Evolutionary conservation across 306 rosid genomes (phyloP), one percentile per base, ranked within the genome.

Genomic region (Boehmeria nivea): DNA sequence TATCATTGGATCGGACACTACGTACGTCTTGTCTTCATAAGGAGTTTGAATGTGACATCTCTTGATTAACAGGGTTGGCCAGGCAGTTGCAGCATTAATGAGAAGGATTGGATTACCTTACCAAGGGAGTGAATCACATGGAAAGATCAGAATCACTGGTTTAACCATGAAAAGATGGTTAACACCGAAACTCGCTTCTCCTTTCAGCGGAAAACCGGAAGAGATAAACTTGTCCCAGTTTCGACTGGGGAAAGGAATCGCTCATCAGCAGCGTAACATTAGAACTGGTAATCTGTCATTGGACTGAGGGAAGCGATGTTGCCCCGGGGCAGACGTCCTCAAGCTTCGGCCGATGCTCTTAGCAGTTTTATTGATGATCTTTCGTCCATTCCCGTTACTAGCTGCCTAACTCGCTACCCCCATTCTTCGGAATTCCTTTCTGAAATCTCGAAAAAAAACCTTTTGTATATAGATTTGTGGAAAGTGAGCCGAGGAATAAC

Each of bases 101-200:
- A 82, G 96, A 73, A 80, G 99, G 79, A 88, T 91, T 52, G 78
- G 79, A 42, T 59, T 87, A 57, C 82, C 78, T 27, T 85, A 72
- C 84, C 83, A 64, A 52, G 99, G 95, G 44, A 73, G 47, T 59
- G 99, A 73, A 71, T 91, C 99, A 0, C 37, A 51, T 43, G 99
- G 99, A 45, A 91, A 84, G 67, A 75, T 91, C 51, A 72, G 88
- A 80, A 76, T 91, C 63, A 71, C 61, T 69, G 88, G 95, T 51
- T 38, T 69, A 57, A 31, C 68, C 64, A 27, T 87, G 74, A 81
- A 72, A 72, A 78, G 73, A 73, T 87, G 99, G 99, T 70, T 84
- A 59, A 83, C 76, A 62, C 99, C 99, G 7, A 87, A 87, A 79
- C 83, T 84, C 43, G 61, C 50, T 43, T 72, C 83, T 68, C 83